Evolutionary conservation across 352 stramenopile genomes (phyloP), one percentile per base, ranked within the genome.

Genomic region (Pseudoperonospora humuli): DNA sequence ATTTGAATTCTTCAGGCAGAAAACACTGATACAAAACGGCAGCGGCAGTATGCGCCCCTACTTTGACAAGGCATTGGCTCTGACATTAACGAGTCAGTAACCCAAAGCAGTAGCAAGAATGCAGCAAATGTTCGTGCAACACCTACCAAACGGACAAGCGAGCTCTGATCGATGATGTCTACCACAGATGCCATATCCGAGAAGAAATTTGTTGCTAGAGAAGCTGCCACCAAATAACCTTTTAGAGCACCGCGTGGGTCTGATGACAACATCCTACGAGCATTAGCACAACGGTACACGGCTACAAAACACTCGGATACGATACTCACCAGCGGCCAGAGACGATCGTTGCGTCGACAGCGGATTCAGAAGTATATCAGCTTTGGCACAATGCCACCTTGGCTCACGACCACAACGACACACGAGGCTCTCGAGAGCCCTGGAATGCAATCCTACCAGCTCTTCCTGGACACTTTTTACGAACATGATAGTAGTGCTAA

Each of bases 21-120:
- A 92, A 89, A 42, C 68, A 88, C 51, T 92, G 80, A 50, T 92
- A 92, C 10, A 92, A 55, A 45, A 92, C 77, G 11, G 80, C 75
- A n/a, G 80, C 80, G 27, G 80, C 74, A 26, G 84, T 73, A 27
- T 84, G 73, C n/a, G 75, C 74, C n/a, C 75, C 75, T 20, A 85
- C 51, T 61, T 92, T 87, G 25, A 89, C 64, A 8, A 92, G 71
- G 49, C 80, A 92, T 61, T 89, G 75, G 36, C 73, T 90, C 75
- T 89, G 54, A n/a, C 7, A 34, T 19, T 28, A 42, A 39, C 11
- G 38, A 26, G 28, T 58, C 2, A 65, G 34, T 8, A 57, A 15
- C 23, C n/a, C 8, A 32, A 24, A 26, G 14, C 41, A 42, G 7
- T 14, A 39, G 8, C 25, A 40, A 21, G 15, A 7, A 42, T 17